Base-by-base conservation (phyloP, 208 protist genomes). In the Acanthamoeba healyi region DNA sequence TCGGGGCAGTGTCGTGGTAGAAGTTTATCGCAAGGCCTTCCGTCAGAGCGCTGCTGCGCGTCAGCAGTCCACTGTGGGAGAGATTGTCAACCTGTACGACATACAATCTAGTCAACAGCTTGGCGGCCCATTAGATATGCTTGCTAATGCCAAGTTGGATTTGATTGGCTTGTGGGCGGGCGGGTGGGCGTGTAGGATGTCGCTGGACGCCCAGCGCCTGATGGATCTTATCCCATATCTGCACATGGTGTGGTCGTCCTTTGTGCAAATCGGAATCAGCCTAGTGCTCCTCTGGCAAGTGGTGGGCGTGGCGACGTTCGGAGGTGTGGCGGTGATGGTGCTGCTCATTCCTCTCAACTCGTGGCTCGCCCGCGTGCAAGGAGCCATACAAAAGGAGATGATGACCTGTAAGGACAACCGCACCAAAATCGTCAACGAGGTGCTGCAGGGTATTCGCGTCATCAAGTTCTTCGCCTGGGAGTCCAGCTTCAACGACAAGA, bases 381-480 rank as follows among this genome's bases (percentile, higher is more conserved):
- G 65, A 29, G 34, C 0, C 42, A 94, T 95, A 12, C 67, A 94
- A 38, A 81, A 87, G 87, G 81, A 63, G 10, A 95, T 81, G 65
- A 95, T 95, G 88, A 95, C 40, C 42, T 14, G 95, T 36, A 90
- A 95, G 61, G 94, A 95, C 44, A 36, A 19, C 24, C 82, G 94
- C 26, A 94, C 22, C 46, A 95, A 95, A 54, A 34, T 94, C 19
- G 97, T 98, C 5, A 98, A 98, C 91, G 98, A 99, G 95, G 93
- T 98, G 40, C 81, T 99, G 14, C 97, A 97, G 42, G 98, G 98
- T n/a, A 98, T 99, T 46, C 96, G 98, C 42, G 96, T 99, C 7
- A 96, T 98, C 51, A 99, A 99, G 95, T 98, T 98, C 26, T 98
- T 98, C 94, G 96, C 96, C 9, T 98, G 98, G 91, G 74, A 96